These are phyloP conservation scores for Diospyros kaki DNA, from an alignment of 148 eudicot genomes.

Conservation along the genomic window DNA sequence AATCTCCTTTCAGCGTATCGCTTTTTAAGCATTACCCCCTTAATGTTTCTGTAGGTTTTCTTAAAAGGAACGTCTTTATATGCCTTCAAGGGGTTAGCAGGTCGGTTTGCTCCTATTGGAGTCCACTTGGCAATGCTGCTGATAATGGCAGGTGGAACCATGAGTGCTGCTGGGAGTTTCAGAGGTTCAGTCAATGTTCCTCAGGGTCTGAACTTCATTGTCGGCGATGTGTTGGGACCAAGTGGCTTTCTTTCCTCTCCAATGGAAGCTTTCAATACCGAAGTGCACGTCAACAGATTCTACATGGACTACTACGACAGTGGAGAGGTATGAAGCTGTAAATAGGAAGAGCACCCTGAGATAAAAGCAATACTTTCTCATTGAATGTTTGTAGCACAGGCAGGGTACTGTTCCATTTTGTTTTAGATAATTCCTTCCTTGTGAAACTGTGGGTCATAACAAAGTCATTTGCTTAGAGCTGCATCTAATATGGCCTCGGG, in stretches of 20 bases:
- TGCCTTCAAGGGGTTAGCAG: constrained; percentile 92
- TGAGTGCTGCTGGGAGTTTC: constrained; percentile 94
- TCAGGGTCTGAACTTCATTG: constrained; percentile 85
- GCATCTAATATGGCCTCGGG: not conserved
- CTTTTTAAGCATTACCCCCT: not conserved
- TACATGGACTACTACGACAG: constrained; percentile 89
- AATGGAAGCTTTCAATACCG: constrained; percentile 71
- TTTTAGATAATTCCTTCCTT: not conserved
- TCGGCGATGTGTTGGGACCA: constrained; percentile 87
- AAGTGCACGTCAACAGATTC: constrained; percentile 87
- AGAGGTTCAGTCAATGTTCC: constrained; percentile 89
- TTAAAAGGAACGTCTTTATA: constrained; percentile 84
- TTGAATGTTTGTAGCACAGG: too few relatives aligned
- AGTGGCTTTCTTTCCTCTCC: constrained; percentile 82
- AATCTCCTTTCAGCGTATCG: not conserved
- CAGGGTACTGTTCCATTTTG: too few relatives aligned
- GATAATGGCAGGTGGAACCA: constrained; percentile 90
- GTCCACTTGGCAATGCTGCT: constrained; percentile 87
- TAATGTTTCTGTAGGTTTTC: constrained; percentile 53
- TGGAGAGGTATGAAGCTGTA: constrained; percentile 67
- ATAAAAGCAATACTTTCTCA: not conserved
- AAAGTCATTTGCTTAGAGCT: not conserved
- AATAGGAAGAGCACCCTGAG: not conserved
- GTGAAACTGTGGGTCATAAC: constrained; percentile 1
- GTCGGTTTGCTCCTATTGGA: constrained; percentile 93